Conservation (phyloP, 257 asterid genomes). For the Solanum sitiens region DNA sequence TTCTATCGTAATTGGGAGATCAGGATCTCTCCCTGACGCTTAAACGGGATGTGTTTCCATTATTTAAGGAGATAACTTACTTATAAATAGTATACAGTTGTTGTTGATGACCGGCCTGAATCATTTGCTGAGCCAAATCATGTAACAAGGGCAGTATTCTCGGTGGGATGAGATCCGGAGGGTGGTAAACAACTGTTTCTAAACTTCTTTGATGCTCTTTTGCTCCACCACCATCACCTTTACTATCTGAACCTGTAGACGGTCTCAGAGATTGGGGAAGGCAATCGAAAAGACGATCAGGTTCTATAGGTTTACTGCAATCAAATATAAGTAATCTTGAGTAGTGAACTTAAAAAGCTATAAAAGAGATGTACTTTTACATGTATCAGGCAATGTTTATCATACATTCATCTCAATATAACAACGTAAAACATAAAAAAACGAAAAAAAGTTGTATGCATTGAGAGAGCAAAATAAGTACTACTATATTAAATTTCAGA, state of each 20-base stretch:
- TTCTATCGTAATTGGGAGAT: too few species aligned
- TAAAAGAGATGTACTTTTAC: background rate
- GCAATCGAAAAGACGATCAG: conserved; percentile 85
- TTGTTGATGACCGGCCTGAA: conserved; percentile 78
- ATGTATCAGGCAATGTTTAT: background rate
- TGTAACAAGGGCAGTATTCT: conserved; percentile 71
- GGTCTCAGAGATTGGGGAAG: conserved; percentile 77
- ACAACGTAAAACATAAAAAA: background rate
- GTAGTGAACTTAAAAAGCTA: background rate
- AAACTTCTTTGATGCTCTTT: conserved; percentile 47
- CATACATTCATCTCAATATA: background rate
- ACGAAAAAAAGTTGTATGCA: background rate
- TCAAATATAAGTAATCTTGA: background rate
- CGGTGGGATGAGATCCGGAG: conserved; percentile 67
- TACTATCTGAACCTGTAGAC: conserved; percentile 51
- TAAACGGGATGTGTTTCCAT: background rate
- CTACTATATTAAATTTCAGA: conserved; percentile 5
- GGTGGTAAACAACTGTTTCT: conserved; percentile 56
- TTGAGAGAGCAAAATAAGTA: background rate
- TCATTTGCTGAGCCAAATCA: conserved; percentile 56
- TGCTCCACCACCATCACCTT: conserved; percentile 29
- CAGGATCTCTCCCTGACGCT: background rate
- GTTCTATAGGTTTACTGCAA: conserved; percentile 92
- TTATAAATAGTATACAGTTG: conserved; percentile 59
- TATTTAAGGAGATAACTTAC: conserved; percentile 12